Evolutionary conservation across 257 asterid species (phyloP), one percentile per base, ranked within the genome.

Genomic region (Solanum bulbocastanum): DNA sequence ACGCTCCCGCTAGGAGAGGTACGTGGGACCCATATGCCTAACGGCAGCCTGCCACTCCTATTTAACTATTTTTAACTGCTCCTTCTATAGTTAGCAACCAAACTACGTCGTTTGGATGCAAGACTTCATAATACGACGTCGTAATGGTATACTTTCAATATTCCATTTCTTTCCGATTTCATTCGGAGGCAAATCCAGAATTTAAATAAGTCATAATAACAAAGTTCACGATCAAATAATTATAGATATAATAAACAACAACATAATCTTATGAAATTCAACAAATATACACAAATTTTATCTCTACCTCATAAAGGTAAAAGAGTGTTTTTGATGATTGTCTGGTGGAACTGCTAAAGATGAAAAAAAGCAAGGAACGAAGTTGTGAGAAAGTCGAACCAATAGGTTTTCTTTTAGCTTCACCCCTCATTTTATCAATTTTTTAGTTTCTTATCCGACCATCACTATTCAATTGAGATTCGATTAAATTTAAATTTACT

Each of bases 301-400:
- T 23, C 3, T 1, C 3, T 62, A n/a, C 0, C 1, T 10, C 2
- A 0, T 62, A n/a, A 62, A 62, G 1, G 1, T 62, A n/a, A n/a
- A 11, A 5, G 1, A n/a, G 0, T 23, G 3, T n/a, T n/a, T 52
- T 16, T n/a, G 0, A n/a, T 5, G 7, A n/a, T n/a, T n/a, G n/a
- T n/a, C n/a, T n/a, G n/a, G n/a, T n/a, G n/a, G n/a, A n/a, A n/a
- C n/a, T n/a, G n/a, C n/a, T n/a, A n/a, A n/a, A n/a, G n/a, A n/a
- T n/a, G n/a, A n/a, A n/a, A n/a, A n/a, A n/a, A n/a, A n/a, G n/a
- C n/a, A n/a, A n/a, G n/a, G n/a, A n/a, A n/a, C n/a, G n/a, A n/a
- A n/a, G n/a, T n/a, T n/a, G n/a, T n/a, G n/a, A n/a, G n/a, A n/a
- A n/a, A n/a, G n/a, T n/a, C n/a, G n/a, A n/a, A 11, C 35, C 32